A percentile compares a stretch with the other conserved stretches of the same genome.
phyloP scores from a whole-genome alignment of 140 eudicot species.

The Oenanthe javanica region DNA sequence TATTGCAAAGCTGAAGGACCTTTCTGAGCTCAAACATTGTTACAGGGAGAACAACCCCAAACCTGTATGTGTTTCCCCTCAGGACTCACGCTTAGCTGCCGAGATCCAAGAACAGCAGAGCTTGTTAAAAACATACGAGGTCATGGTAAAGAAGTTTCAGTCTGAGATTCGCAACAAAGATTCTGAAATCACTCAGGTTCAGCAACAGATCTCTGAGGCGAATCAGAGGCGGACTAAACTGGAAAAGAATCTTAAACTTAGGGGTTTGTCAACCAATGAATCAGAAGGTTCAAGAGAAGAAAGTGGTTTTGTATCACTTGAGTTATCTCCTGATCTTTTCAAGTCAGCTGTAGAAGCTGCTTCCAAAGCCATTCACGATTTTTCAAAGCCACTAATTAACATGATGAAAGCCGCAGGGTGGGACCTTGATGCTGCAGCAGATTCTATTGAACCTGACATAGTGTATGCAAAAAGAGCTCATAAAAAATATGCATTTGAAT shows the following conservation, averaged over 20 bases:
- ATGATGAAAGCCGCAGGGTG: conserved; percentile 99
- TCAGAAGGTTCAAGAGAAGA: conserved; percentile 46
- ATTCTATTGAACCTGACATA: conserved; percentile 60
- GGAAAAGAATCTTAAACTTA: conserved; percentile 69
- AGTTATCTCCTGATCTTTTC: conserved; percentile 75
- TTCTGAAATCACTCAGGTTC: conserved; percentile 73
- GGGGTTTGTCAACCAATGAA: conserved; percentile 32
- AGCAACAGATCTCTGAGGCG: conserved; percentile 85
- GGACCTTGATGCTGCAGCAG: conserved; percentile 97
- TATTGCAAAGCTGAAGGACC: conserved; percentile 73
- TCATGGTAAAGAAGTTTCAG: conserved; percentile 95
- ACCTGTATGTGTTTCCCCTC: conserved; percentile 73
- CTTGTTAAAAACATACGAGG: conserved; percentile 83
- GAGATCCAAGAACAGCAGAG: conserved; percentile 97
- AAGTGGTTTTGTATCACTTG: conserved; percentile 34
- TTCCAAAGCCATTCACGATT: conserved; percentile 80
- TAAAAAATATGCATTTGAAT: conserved; percentile 93
- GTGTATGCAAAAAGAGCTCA: conserved; percentile 81
- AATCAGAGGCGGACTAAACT: conserved; percentile 59
- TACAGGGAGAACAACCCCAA: conserved; percentile 88
- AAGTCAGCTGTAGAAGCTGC: conserved; percentile 76
- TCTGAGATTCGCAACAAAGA: conserved; percentile 96
- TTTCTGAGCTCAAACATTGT: conserved; percentile 86
- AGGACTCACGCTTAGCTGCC: conserved; percentile 92
- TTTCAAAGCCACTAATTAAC: conserved; percentile 90